Conservation (phyloP, 305 asterid species). For the Nicotiana rustica region DNA sequence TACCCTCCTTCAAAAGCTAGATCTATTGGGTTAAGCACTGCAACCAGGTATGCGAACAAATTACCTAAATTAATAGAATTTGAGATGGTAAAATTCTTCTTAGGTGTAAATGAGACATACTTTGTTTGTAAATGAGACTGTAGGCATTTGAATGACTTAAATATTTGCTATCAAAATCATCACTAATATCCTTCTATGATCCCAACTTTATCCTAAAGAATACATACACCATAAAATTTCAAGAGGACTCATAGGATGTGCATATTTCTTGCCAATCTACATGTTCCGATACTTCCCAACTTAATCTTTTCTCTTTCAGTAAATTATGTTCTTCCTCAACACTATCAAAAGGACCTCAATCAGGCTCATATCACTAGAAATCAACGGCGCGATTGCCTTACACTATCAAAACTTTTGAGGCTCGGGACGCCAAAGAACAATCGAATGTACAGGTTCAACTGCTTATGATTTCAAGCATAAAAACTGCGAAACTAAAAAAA, state of each 20-base stretch:
- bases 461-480: too few relatives aligned
- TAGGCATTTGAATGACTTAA: slow-evolving; percentile 14
- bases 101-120: slow-evolving; percentile 2
- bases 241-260: slow-evolving; percentile 20
- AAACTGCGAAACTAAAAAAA: too few relatives aligned
- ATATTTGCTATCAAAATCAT: slow-evolving; percentile 15
- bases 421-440: too few relatives aligned
- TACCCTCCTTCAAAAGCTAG: slow-evolving; percentile 22
- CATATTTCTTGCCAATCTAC: slow-evolving; percentile 9
- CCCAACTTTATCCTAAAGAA: slow-evolving; percentile 23
- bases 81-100: neutral
- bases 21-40: slow-evolving; percentile 6
- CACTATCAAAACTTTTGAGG: too few relatives aligned
- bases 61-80: neutral
- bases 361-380: too few relatives aligned
- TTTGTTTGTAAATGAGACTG: neutral
- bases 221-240: neutral
- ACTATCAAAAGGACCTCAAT: too few relatives aligned
- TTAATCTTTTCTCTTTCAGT: too few relatives aligned
- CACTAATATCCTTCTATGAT: slow-evolving; percentile 22
- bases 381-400: too few relatives aligned
- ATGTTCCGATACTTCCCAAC: neutral
- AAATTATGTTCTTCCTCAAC: too few relatives aligned
- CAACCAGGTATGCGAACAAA: slow-evolving; percentile 17
- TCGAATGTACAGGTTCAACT: too few relatives aligned